Evolutionary conservation across 2,329 filamentous ascomycete species (phyloP).

Genomic region (Trichoderma atrobrunneum): DNA sequence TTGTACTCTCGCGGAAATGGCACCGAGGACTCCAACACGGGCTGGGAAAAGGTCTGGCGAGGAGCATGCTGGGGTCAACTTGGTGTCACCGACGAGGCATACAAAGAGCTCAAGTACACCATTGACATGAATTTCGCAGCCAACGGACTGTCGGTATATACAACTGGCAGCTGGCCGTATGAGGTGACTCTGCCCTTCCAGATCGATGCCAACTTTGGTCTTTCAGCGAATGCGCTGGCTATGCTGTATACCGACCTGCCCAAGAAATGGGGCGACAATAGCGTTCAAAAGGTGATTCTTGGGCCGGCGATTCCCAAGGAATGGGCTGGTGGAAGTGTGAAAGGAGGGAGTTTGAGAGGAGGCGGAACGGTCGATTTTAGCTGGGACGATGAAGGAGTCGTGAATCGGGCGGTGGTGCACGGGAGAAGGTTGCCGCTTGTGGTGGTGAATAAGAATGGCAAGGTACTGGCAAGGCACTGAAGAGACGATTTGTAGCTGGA

Average conservation of each 20-base stretch:
- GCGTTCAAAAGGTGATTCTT: slow-evolving; percentile 14
- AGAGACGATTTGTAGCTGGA: not conserved
- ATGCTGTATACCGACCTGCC: slow-evolving; percentile 16
- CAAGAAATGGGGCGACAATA: not conserved
- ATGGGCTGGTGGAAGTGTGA: slow-evolving; percentile 17
- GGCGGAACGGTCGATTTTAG: slow-evolving; percentile 18
- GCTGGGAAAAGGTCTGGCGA: slow-evolving; percentile 59
- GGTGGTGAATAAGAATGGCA: slow-evolving; percentile 14
- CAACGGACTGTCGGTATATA: slow-evolving; percentile 11
- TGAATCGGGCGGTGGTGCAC: slow-evolving; percentile 1
- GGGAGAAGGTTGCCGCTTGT: slow-evolving; percentile 1
- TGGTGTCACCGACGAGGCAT: slow-evolving; percentile 48
- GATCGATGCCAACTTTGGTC: slow-evolving; percentile 32
- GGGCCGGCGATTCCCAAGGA: slow-evolving; percentile 16
- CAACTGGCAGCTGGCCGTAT: slow-evolving; percentile 14
- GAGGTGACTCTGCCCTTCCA: slow-evolving; percentile 26
- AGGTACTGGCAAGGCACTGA: slow-evolving; percentile 3
- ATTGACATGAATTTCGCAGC: slow-evolving; percentile 47
- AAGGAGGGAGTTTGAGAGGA: slow-evolving; percentile 15
- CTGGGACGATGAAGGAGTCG: slow-evolving; percentile 16
- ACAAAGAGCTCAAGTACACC: slow-evolving; percentile 47
- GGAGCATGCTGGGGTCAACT: slow-evolving; percentile 55
- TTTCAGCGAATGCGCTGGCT: slow-evolving; percentile 15
- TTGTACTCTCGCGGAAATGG: slow-evolving; percentile 48
- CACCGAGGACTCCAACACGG: slow-evolving; percentile 48